Conservation (phyloP, 2,329 filamentous ascomycete species). For the Malbranchea zuffiana region DNA sequence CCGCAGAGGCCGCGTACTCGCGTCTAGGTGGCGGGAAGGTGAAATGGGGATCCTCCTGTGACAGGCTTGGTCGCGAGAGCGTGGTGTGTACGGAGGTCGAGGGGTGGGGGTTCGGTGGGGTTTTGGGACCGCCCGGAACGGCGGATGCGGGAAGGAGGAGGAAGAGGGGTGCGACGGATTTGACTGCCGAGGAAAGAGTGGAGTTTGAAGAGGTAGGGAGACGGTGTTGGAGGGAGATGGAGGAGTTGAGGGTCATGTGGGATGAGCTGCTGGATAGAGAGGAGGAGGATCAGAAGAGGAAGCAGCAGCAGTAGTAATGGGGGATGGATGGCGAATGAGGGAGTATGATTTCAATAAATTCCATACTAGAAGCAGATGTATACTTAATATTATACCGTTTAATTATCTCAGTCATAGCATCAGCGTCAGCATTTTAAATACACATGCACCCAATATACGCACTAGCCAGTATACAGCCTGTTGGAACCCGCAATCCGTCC, state of each 20-base stretch:
- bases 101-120: slow-evolving; percentile 63
- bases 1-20: slow-evolving; percentile 34
- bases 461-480: too few species aligned
- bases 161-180: slow-evolving; percentile 46
- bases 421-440: too few species aligned
- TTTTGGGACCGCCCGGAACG: slow-evolving; percentile 39
- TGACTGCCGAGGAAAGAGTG: slow-evolving; percentile 39
- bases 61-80: slow-evolving; percentile 46
- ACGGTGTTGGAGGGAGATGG: slow-evolving; percentile 34
- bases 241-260: slow-evolving; percentile 32
- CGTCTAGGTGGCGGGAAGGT: slow-evolving; percentile 50
- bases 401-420: too few species aligned
- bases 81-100: slow-evolving; percentile 72
- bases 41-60: slow-evolving; percentile 78
- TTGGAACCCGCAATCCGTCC: too few species aligned
- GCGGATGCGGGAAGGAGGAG: slow-evolving; percentile 45
- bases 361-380: slow-evolving; percentile 1
- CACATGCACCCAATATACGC: too few species aligned
- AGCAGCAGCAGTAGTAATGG: neutral
- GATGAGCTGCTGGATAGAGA: slow-evolving; percentile 29
- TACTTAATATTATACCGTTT: too few species aligned
- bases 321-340: neutral
- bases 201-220: slow-evolving; percentile 33
- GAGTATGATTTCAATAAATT: neutral
- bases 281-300: slow-evolving; percentile 15